phyloP scores from a whole-genome alignment of 768 basidiomycete genomes.

The Leucogyrophana mollusca region DNA sequence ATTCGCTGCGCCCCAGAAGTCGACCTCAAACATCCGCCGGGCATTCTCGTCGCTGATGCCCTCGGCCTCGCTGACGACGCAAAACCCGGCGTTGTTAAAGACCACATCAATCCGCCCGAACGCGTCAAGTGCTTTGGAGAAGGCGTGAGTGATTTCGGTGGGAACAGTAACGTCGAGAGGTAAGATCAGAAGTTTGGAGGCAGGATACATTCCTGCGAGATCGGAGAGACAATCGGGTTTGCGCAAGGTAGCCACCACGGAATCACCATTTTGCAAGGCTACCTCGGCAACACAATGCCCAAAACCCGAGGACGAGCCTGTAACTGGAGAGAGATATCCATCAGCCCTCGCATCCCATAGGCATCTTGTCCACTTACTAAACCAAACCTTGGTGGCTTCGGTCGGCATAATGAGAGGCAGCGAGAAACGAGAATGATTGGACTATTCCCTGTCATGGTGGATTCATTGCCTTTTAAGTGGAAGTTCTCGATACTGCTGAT shows the following conservation, averaged over 20 bases:
- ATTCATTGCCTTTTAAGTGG: no score
- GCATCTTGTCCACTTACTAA: conserved; percentile 13
- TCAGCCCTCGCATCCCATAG: no score
- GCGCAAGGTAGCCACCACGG: conserved; percentile 44
- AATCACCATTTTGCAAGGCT: conserved; percentile 38
- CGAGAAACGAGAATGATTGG: no score
- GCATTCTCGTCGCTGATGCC: conserved; percentile 79
- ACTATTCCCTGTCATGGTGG: no score
- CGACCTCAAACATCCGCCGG: conserved; percentile 50
- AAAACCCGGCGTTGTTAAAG: conserved; percentile 41
- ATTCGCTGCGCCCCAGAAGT: conserved; percentile 30
- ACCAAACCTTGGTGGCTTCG: no score
- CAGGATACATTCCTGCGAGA: conserved; percentile 27
- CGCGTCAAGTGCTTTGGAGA: conserved; percentile 27
- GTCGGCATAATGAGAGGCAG: no score
- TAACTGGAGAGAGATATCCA: no score
- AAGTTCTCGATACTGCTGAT: no score
- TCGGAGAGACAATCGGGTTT: conserved; percentile 33
- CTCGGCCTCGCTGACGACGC: conserved; percentile 60
- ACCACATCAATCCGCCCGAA: conserved; percentile 46
- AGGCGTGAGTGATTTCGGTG: conserved; percentile 33
- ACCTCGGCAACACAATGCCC: conserved; percentile 34
- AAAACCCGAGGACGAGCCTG: conserved; percentile 40
- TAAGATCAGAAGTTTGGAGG: conserved; percentile 36
- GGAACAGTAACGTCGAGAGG: conserved; percentile 39